A percentile compares a stretch with the other conserved stretches of the same genome.
These are phyloP conservation scores for Ogataea pilisensis DNA, from an alignment of 805 yeast species.

Conservation along the genomic window DNA sequence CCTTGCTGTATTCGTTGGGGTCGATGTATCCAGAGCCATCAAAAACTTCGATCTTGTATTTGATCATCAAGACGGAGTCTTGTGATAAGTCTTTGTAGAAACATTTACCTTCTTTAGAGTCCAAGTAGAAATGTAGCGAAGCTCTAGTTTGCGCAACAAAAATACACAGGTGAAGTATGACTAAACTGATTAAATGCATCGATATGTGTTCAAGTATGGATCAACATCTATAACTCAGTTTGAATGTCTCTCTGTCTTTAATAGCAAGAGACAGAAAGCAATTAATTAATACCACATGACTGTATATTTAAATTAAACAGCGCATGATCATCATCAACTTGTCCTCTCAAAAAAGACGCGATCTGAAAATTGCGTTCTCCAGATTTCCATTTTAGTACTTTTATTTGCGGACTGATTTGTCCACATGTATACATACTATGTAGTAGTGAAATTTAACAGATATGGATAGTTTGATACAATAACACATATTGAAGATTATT, in stretches of 20 bases:
- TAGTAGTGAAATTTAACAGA: too few relatives aligned
- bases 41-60: constrained; percentile 43
- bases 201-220: too few relatives aligned
- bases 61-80: constrained; percentile 46
- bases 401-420: not conserved
- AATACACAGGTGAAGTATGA: not conserved
- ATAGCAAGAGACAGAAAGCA: too few relatives aligned
- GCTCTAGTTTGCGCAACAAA: constrained; percentile 2
- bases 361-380: too few relatives aligned
- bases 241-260: too few relatives aligned
- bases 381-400: not conserved
- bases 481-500: not conserved
- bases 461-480: too few relatives aligned
- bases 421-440: too few relatives aligned
- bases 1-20: not conserved
- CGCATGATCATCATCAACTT: too few relatives aligned
- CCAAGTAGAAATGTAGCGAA: constrained; percentile 45
- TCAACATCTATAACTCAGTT: too few relatives aligned
- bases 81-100: constrained; percentile 51
- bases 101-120: constrained; percentile 50
- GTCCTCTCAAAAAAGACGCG: too few relatives aligned
- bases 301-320: too few relatives aligned
- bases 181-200: not conserved
- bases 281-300: too few relatives aligned
- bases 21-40: constrained; percentile 6